Conservation (phyloP, 768 basidiomycete genomes). For the Hirschioporus abietinus region DNA sequence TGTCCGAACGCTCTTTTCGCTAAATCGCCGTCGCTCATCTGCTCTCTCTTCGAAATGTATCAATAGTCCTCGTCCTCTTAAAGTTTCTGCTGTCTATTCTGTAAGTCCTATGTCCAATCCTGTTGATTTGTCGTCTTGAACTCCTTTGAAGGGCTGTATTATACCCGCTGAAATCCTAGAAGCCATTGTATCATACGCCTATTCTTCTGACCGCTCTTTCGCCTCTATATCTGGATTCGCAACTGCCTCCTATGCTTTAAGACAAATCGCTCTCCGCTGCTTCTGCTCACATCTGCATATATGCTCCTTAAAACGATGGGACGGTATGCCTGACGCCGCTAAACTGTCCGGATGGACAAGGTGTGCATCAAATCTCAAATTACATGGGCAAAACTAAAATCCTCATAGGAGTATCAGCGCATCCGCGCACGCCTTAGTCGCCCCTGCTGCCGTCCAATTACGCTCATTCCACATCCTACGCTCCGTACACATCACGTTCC, state of each 20-base stretch:
- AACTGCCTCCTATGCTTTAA: slow-evolving; percentile 22
- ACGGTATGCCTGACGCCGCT: slow-evolving; percentile 14
- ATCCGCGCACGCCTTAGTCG: slow-evolving; percentile 12
- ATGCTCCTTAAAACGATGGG: slow-evolving; percentile 15
- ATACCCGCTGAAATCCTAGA: neutral
- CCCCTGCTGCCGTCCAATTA: slow-evolving; percentile 7
- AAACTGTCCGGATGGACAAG: slow-evolving; percentile 22
- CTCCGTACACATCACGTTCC: slow-evolving; percentile 18
- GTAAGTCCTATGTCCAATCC: neutral
- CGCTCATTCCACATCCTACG: slow-evolving; percentile 10
- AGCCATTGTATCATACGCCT: neutral
- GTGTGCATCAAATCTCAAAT: slow-evolving; percentile 15
- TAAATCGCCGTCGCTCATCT: neutral
- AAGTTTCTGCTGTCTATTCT: neutral
- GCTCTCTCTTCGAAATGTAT: neutral
- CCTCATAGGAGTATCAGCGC: slow-evolving; percentile 13
- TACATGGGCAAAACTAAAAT: slow-evolving; percentile 9
- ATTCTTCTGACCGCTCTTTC: slow-evolving; percentile 14
- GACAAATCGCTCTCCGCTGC: slow-evolving; percentile 23
- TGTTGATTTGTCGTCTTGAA: neutral
- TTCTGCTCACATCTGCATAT: slow-evolving; percentile 20
- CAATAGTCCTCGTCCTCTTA: neutral
- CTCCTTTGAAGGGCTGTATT: neutral
- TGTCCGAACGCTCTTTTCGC: neutral
- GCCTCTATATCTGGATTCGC: slow-evolving; percentile 21